These are phyloP conservation scores for Didymellaceae sp. DNA, from an alignment of 2,329 filamentous ascomycete genomes.

Conservation along the genomic window DNA sequence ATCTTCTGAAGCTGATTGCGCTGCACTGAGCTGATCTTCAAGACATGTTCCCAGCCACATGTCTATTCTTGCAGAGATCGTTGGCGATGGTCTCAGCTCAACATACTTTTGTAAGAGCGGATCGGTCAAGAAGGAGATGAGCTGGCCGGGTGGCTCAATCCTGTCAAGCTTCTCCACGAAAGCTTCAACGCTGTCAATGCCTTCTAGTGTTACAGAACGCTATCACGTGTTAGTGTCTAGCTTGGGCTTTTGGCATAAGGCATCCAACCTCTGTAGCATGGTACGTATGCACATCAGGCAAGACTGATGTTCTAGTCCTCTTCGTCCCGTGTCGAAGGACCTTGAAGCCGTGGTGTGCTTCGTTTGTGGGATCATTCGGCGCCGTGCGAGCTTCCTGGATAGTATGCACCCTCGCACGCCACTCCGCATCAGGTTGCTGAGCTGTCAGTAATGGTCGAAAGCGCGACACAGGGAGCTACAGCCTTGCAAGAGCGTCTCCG, in stretches of 20 bases:
- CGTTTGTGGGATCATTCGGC: conserved; percentile 47
- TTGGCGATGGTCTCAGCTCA: conserved; percentile 56
- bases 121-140: conserved; percentile 77
- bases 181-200: conserved; percentile 73
- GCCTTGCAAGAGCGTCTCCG: conserved; percentile 21
- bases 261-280: conserved; percentile 67
- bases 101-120: conserved; percentile 79
- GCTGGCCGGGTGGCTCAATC: conserved; percentile 81
- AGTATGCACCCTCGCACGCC: conserved; percentile 70
- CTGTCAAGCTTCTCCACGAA: conserved; percentile 77
- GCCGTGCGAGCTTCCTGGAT: conserved; percentile 66
- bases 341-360: conserved; percentile 65
- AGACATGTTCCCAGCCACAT: conserved; percentile 49
- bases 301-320: conserved; percentile 57
- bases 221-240: conserved; percentile 25
- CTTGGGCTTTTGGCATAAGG: not conserved
- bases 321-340: conserved; percentile 62
- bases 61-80: conserved; percentile 38
- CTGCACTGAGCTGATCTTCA: conserved; percentile 43
- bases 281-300: conserved; percentile 75
- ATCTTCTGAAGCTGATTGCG: conserved; percentile 23
- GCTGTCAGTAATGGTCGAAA: conserved; percentile 30
- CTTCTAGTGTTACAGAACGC: conserved; percentile 66
- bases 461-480: conserved; percentile 25
- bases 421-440: conserved; percentile 74